Evolutionary conservation across 139 green algal species (phyloP).

Genomic region (Eudorina sp.): DNA sequence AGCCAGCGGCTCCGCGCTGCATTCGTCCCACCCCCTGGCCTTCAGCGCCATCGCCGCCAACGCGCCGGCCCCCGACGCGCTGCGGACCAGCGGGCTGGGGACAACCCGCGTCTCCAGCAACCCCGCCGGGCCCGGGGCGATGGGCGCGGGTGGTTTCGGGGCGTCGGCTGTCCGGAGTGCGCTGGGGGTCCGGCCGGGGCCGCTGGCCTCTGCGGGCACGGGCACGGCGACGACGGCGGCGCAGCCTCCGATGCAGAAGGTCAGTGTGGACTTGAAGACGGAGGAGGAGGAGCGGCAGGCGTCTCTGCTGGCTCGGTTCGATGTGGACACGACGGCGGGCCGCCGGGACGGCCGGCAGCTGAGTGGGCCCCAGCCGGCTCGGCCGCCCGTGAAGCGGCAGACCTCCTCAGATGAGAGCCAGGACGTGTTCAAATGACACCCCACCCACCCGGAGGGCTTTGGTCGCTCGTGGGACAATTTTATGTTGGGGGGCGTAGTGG

Average conservation of each 20-base stretch:
- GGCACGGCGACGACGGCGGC: background rate
- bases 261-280: background rate
- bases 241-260: background rate
- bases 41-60: conserved; percentile 6
- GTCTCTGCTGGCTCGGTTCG: background rate
- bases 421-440: conserved; percentile 25
- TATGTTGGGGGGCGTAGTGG: too few relatives aligned
- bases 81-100: background rate
- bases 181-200: too few relatives aligned
- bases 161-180: too few relatives aligned
- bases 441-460: too few relatives aligned
- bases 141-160: too few relatives aligned
- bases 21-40: conserved; percentile 21
- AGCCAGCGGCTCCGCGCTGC: background rate
- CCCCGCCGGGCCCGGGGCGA: background rate
- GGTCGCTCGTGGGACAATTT: too few relatives aligned
- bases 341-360: too few relatives aligned
- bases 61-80: background rate
- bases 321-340: background rate
- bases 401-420: background rate
- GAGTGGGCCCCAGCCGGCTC: too few relatives aligned
- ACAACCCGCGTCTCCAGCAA: background rate
- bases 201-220: too few relatives aligned
- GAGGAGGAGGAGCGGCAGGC: conserved; percentile 9
- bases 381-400: background rate